Evolutionary conservation across 129 eudicot genomes (phyloP), one percentile per base, ranked within the genome.

Genomic region (Silybum marianum): DNA sequence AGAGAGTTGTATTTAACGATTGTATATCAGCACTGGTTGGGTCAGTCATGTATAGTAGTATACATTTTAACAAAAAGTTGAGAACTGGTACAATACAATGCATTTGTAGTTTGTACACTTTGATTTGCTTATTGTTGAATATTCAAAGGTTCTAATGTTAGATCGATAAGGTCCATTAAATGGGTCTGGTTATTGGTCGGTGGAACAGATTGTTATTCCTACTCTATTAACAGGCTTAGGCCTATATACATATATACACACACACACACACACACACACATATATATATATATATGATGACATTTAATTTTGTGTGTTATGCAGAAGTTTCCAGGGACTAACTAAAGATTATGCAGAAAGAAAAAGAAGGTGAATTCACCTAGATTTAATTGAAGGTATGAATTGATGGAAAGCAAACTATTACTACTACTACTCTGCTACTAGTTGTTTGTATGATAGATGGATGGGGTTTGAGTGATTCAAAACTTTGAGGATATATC

Each of bases 341-440:
- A 79, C 78, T 82, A 82, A 77, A 77, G 83, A 81, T 66, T 82
- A 80, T 72, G 66, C 66, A 58, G 75, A 60, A 80, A 73, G 89
- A 80, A 42, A 60, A 80, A 73, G 89, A 80, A 42, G 90, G 81
- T 88, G 87, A 79, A 85, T 82, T 88, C 87, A 83, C 85, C 68
- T 73, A 69, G 69, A 46, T 79, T 69, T 69, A 79, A 63, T 74
- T 34, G 69, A 70, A 82, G 80, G 83, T 88, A 66, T 66, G 80
- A 83, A 36, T 32, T 74, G 86, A 65, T 63, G 84, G 85, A 87
- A 48, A 68, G 36, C 74, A 77, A 38, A 69, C 73, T 54, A 18
- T 21, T 58, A 58, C 23, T 54, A 54, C 63, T 54, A 48, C 18
- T 48, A 48, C 63, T 54, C 3, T 18, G n/a, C 22, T 58, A 58